Evolutionary conservation across 345 rosid species (phyloP), one percentile per base, ranked within the genome.

Genomic region (Punica granatum): DNA sequence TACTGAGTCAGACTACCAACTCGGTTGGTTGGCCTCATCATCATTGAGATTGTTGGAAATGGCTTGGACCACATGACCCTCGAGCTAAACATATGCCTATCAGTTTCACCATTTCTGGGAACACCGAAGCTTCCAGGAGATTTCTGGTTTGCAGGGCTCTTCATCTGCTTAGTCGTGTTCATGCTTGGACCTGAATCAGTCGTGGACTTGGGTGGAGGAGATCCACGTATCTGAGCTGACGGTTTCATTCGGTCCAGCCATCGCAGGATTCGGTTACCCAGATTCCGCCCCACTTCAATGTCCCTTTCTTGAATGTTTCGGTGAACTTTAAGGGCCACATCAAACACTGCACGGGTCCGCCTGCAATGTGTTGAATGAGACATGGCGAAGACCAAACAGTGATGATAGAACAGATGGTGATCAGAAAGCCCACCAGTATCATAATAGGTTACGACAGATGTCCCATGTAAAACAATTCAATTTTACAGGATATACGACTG

Each of bases 241-340:
- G 99, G 96, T 74, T 89, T 94, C 90, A 85, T 83, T 56, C 79
- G 69, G 72, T 91, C 89, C 32, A 94, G 92, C 88, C 88, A 88
- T 42, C 90, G 88, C 36, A 91, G 84, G 60, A 94, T 85, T 91
- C 97, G 73, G 82, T 94, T 94, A 32, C 99, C 96, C 4, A 91
- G 72, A 72, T 85, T 89, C 66, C 90, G 72, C 69, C 99, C 99
- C 44, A 94, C 92, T 81, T 86, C 89, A 64, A 91, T 73, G 77
- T 94, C 97, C 75, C 99, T 83, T 16, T 86, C 73, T 64, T 94
- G 97, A 72, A 94, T 83, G 63, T 81, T 89, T 76, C 48, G 74
- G 72, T 91, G 97, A 73, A 88, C 86, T 16, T 59, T 72, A 60
- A 90, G 74, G 1, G 92, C 96, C 65, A 85, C 72, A 68, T 91